Percentiles rank a stretch among this genome's conserved stretches.
These are phyloP conservation scores for Melanogaster broomeanus DNA, from an alignment of 768 basidiomycete genomes.

Conservation along the genomic window DNA sequence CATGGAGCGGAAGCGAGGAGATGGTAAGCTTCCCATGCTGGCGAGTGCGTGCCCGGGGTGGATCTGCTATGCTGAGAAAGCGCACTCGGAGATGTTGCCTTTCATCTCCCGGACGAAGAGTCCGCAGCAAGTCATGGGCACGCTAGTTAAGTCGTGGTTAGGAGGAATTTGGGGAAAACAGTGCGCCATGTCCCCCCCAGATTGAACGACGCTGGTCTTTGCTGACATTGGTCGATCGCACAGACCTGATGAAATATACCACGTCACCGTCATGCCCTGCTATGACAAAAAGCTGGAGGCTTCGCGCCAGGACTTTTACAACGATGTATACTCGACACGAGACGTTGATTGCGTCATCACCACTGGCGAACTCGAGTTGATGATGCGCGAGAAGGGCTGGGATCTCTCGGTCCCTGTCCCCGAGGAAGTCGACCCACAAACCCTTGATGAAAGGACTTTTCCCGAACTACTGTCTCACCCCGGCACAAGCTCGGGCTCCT, in stretches of 20 bases:
- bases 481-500: slow-evolving; percentile 92
- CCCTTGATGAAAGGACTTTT: slow-evolving; percentile 31
- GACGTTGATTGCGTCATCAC: slow-evolving; percentile 98
- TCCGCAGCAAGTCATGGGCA: slow-evolving; percentile 93
- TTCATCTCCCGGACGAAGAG: slow-evolving; percentile 89
- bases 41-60: slow-evolving; percentile 97
- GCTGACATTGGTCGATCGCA: slow-evolving; percentile 1
- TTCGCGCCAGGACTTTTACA: slow-evolving; percentile 91
- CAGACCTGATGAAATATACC: slow-evolving; percentile 89
- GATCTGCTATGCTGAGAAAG: slow-evolving; percentile 99
- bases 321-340: slow-evolving; percentile 75
- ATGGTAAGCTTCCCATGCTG: slow-evolving; percentile 73
- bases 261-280: slow-evolving; percentile 98
- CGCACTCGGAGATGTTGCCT: slow-evolving; percentile 90
- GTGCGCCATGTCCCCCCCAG: slow-evolving; percentile 46
- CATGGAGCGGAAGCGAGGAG: slow-evolving; percentile 58
- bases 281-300: slow-evolving; percentile 99
- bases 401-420: slow-evolving; percentile 63
- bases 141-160: slow-evolving; percentile 89
- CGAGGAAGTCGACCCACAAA: slow-evolving; percentile 43
- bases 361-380: slow-evolving; percentile 87
- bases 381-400: slow-evolving; percentile 83
- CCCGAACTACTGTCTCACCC: slow-evolving; percentile 78
- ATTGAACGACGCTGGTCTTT: neutral
- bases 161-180: slow-evolving; percentile 61